Conservation (phyloP, 352 stramenopile genomes). For the Blastocystis sp. region DNA sequence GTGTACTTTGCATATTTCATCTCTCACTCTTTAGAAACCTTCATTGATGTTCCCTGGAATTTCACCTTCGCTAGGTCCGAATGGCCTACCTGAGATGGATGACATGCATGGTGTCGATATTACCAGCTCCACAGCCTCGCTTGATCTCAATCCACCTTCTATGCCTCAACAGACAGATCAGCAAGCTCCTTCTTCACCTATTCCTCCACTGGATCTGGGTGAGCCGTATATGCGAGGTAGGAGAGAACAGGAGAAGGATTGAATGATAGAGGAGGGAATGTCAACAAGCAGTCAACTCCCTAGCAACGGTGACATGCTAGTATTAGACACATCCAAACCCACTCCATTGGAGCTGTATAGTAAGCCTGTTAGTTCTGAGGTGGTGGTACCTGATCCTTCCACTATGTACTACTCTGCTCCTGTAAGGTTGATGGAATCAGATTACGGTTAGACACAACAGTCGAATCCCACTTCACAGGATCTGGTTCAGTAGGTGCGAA, state of each 20-base stretch:
- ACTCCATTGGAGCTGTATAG: conserved; percentile 12
- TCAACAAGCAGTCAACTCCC: not conserved
- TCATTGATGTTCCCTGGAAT: not conserved
- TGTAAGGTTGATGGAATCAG: not conserved
- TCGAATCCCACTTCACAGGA: not conserved
- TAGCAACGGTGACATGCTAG: not conserved
- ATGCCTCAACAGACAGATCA: not conserved
- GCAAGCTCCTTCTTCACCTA: not conserved
- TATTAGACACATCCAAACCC: conserved; percentile 33
- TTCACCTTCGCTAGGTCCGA: not conserved
- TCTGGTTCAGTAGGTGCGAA: conserved; percentile 4
- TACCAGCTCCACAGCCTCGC: not conserved
- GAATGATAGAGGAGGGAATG: not conserved
- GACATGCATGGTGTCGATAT: conserved; percentile 2
- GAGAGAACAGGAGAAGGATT: not conserved
- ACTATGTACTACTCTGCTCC: not conserved
- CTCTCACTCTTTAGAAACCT: not conserved
- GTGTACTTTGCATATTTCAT: not conserved
- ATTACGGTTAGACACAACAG: not conserved
- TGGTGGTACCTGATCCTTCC: not conserved
- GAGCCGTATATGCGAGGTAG: conserved; percentile 12
- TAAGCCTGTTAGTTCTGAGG: not conserved
- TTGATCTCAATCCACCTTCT: conserved; percentile 10
- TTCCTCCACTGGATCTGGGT: conserved; percentile 20
- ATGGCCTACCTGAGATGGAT: not conserved